These are phyloP conservation scores for Zhuliangozyma blackwelliae DNA, from an alignment of 1,139 yeast genomes.

Conservation along the genomic window DNA sequence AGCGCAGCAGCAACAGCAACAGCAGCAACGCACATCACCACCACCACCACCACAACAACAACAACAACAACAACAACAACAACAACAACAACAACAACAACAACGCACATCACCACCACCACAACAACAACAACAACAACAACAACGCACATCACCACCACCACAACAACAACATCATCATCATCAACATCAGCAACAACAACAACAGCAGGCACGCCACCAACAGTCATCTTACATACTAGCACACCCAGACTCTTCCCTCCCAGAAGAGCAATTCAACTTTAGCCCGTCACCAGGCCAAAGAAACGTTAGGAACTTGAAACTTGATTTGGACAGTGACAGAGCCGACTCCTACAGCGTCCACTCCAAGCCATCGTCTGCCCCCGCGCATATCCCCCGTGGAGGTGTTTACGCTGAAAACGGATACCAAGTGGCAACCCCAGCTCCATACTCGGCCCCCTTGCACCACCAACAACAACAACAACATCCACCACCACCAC, in stretches of 20 bases:
- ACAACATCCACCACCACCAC: neutral
- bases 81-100: neutral
- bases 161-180: neutral
- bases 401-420: slow-evolving; percentile 1
- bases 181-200: neutral
- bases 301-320: slow-evolving; percentile 30
- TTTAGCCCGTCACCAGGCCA: slow-evolving; percentile 5
- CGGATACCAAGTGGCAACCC: slow-evolving; percentile 3
- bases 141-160: neutral
- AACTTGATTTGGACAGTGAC: slow-evolving; percentile 18
- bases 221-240: neutral
- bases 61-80: neutral
- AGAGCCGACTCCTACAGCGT: slow-evolving; percentile 1
- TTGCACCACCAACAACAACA: neutral
- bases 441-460: neutral
- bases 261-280: slow-evolving; percentile 1
- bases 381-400: too few relatives aligned
- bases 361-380: too few relatives aligned
- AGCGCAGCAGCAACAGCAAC: neutral
- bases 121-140: neutral
- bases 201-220: neutral
- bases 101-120: neutral
- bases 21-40: too few relatives aligned
- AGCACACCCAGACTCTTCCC: too few relatives aligned
- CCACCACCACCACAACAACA: too few relatives aligned